Evolutionary conservation across 768 basidiomycete genomes (phyloP).

Genomic region (Russula sp.): DNA sequence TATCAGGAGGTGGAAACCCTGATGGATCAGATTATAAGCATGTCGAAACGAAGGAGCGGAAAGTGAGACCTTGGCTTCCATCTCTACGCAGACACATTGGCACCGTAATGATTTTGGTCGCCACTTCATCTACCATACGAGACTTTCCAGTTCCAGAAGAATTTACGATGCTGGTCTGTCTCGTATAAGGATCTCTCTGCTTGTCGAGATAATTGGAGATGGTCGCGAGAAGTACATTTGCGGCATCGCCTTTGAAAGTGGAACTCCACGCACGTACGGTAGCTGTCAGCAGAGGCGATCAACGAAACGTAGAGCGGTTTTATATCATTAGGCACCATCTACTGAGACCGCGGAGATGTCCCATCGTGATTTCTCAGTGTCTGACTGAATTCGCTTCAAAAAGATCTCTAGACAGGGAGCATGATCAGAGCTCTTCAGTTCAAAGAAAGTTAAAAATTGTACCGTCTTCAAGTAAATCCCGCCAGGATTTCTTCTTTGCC

Average conservation of each 20-base stretch:
- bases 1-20: neutral
- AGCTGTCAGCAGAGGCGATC: neutral
- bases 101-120: neutral
- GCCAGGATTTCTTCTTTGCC: neutral
- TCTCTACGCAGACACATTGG: neutral
- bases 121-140: constrained; percentile 1
- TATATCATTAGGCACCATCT: neutral
- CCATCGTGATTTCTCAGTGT: neutral
- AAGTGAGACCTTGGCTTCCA: neutral
- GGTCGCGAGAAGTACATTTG: neutral
- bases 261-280: neutral
- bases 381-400: neutral
- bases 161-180: neutral
- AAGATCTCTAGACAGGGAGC: neutral
- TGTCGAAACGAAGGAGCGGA: neutral
- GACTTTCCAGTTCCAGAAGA: constrained; percentile 4
- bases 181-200: neutral
- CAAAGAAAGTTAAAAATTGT: neutral
- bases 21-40: neutral
- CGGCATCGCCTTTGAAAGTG: neutral
- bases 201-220: neutral
- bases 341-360: no score
- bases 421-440: neutral
- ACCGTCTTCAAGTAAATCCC: neutral
- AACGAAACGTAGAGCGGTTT: neutral